Evolutionary conservation across 176 grass and related monocot genomes (phyloP).

Genomic region (Oryza longistaminata): DNA sequence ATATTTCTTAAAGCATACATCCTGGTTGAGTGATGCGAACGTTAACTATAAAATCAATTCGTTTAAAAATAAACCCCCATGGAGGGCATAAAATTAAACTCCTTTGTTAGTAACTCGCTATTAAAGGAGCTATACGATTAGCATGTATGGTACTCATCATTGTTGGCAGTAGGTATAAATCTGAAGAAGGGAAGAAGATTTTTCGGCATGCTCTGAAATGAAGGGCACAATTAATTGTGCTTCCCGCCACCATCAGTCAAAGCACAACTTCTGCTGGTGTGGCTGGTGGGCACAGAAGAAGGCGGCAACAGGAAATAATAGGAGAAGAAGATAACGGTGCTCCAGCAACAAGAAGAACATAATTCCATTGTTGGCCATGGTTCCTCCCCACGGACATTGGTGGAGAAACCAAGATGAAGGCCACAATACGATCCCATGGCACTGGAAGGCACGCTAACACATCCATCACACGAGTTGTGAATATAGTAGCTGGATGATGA

Average conservation of each 20-base stretch:
- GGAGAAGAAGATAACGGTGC: background rate
- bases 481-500: constrained; percentile 22
- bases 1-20: background rate
- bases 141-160: background rate
- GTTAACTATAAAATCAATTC: background rate
- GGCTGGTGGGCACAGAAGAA: constrained; percentile 12
- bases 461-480: background rate
- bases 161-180: background rate
- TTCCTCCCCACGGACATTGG: constrained; percentile 18
- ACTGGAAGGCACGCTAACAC: background rate
- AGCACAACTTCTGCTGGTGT: background rate
- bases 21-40: background rate
- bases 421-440: background rate
- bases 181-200: background rate
- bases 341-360: background rate
- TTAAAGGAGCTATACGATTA: background rate
- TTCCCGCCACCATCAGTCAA: background rate
- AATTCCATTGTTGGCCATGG: background rate
- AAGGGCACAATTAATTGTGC: constrained; percentile 20
- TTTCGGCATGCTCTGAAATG: background rate
- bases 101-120: background rate
- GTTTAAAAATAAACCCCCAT: background rate
- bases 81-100: background rate
- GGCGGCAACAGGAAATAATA: constrained; percentile 22
- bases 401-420: background rate